Conservation (phyloP, 257 asterid genomes). For the Marsdenia floribunda region DNA sequence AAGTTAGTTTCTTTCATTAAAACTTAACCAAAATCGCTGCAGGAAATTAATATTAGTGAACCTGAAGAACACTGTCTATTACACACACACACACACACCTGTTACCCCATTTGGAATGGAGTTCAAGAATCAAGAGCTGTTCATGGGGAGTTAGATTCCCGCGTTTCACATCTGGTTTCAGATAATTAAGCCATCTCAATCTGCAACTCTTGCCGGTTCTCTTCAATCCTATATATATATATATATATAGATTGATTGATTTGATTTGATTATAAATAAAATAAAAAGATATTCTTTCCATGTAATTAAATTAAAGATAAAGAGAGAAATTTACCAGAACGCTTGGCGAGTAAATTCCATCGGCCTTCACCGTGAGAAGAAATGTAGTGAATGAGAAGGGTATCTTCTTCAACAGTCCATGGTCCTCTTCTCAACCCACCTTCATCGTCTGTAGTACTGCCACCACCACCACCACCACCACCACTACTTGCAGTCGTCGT, state of each 20-base stretch:
- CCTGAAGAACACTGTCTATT: no score
- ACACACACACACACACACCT: slow-evolving; percentile 17
- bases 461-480: not conserved
- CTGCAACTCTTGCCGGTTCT: slow-evolving; percentile 44
- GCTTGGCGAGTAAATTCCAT: slow-evolving; percentile 32
- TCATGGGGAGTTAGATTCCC: slow-evolving; percentile 36
- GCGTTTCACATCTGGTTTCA: slow-evolving; percentile 39
- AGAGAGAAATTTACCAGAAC: slow-evolving; percentile 21
- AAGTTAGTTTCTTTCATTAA: no score
- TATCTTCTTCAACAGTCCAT: slow-evolving; percentile 39
- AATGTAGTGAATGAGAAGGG: slow-evolving; percentile 29
- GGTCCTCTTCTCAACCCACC: slow-evolving; percentile 35
- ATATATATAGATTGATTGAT: no score
- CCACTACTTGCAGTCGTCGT: slow-evolving; percentile 9
- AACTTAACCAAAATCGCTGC: no score
- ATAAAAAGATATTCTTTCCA: no score
- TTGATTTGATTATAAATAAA: no score
- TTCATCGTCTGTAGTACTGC: slow-evolving; percentile 11
- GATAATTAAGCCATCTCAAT: slow-evolving; percentile 40
- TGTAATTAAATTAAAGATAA: no score
- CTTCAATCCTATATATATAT: slow-evolving; percentile 22
- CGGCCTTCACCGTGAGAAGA: slow-evolving; percentile 39
- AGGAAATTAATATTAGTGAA: no score
- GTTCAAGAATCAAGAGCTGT: slow-evolving; percentile 36
- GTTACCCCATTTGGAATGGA: slow-evolving; percentile 38